A percentile compares a stretch with the other conserved stretches of the same genome.
Conservation (phyloP, 2,329 filamentous ascomycete genomes). For the Leptographium lundbergii region DNA sequence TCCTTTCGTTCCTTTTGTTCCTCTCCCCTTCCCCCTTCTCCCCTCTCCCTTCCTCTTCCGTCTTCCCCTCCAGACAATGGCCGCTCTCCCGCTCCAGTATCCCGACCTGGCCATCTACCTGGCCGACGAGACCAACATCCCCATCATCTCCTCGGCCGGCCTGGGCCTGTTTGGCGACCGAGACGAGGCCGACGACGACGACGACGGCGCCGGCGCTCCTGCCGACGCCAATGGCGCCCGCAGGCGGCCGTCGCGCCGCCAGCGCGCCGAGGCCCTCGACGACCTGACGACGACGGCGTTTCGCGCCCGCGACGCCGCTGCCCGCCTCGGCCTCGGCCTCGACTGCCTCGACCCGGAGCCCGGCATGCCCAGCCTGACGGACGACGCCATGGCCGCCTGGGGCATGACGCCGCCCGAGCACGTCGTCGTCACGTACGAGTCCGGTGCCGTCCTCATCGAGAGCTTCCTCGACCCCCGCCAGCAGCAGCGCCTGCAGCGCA, state of each 20-base stretch:
- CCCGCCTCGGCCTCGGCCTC: slow-evolving; percentile 38
- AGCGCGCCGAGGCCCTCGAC: slow-evolving; percentile 32
- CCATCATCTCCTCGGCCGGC: slow-evolving; percentile 38
- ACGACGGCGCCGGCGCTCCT: background rate
- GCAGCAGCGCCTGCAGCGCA: background rate
- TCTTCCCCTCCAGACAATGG: slow-evolving; percentile 17
- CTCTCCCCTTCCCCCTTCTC: background rate
- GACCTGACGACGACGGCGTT: slow-evolving; percentile 40
- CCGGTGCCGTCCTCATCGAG: slow-evolving; percentile 21
- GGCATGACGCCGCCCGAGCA: slow-evolving; percentile 38
- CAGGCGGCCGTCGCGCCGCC: slow-evolving; percentile 9
- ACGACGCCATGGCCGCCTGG: slow-evolving; percentile 13
- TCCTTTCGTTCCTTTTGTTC: background rate
- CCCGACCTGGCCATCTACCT: slow-evolving; percentile 42
- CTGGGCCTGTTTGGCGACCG: background rate
- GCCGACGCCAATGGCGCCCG: background rate
- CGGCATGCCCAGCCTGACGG: background rate
- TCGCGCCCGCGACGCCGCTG: slow-evolving; percentile 37
- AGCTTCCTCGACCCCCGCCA: slow-evolving; percentile 30
- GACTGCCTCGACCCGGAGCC: slow-evolving; percentile 20
- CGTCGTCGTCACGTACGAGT: slow-evolving; percentile 44
- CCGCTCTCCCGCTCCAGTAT: slow-evolving; percentile 33
- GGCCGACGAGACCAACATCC: slow-evolving; percentile 42
- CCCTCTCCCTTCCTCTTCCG: background rate
- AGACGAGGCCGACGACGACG: background rate